Evolutionary conservation across 2,329 filamentous ascomycete genomes (phyloP).

Genomic region (Aspergillus pseudoterreus): DNA sequence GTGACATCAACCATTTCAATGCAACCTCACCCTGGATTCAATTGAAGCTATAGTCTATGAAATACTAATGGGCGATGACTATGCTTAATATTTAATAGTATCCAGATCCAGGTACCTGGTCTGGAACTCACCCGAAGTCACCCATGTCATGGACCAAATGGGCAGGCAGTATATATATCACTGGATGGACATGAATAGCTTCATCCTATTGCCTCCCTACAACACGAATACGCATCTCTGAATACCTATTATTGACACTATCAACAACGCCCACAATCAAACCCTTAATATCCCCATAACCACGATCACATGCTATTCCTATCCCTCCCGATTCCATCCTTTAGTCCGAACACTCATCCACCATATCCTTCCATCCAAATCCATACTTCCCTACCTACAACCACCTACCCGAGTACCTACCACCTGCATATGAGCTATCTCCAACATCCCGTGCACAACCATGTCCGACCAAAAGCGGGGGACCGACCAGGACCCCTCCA

Average conservation of each 20-base stretch:
- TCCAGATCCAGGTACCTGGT: no score
- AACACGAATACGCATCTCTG: no score
- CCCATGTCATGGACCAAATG: no score
- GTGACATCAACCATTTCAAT: conserved; percentile 18
- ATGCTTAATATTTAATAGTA: no score
- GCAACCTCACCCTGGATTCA: background rate
- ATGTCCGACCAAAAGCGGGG: conserved; percentile 21
- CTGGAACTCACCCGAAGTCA: no score
- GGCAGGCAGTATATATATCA: no score
- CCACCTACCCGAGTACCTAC: background rate
- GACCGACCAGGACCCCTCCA: conserved; percentile 9
- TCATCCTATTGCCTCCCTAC: no score
- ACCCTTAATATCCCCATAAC: background rate
- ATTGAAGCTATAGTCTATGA: no score
- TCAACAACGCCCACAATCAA: background rate
- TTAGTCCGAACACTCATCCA: background rate
- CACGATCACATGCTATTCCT: background rate
- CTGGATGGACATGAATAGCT: no score
- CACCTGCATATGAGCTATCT: background rate
- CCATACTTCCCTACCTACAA: background rate
- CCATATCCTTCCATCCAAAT: background rate
- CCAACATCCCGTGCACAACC: conserved; percentile 10
- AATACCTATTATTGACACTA: no score
- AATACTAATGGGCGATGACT: no score
- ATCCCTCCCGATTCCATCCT: background rate